A percentile compares a stretch with the other conserved stretches of the same genome.
Evolutionary conservation across 805 yeast genomes (phyloP).

Genomic region (Pichia deserticola): DNA sequence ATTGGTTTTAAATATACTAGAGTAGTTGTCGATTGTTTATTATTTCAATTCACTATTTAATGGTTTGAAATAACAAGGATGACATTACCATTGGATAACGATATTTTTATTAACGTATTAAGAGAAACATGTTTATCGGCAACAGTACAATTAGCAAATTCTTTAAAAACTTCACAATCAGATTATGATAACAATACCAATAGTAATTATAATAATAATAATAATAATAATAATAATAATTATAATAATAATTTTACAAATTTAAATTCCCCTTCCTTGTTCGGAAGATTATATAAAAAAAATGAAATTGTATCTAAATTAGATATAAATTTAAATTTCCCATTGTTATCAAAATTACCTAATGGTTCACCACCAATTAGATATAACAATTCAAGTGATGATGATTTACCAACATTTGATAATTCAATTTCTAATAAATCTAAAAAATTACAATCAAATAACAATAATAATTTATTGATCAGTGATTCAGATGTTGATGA

Average conservation of each 20-base stretch:
- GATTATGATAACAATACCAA: neutral
- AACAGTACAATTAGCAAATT: neutral
- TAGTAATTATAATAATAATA: no score
- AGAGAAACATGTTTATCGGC: constrained; percentile 11
- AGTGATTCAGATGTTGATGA: constrained; percentile 3
- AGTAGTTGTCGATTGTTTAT: no score
- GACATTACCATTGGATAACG: constrained; percentile 15
- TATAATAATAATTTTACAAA: neutral
- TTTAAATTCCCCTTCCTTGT: neutral
- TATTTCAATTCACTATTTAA: no score
- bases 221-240: no score
- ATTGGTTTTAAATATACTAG: no score
- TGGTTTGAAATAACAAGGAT: neutral
- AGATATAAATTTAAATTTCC: constrained; percentile 7
- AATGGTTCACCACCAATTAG: constrained; percentile 10
- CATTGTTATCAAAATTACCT: constrained; percentile 1
- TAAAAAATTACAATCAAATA: no score
- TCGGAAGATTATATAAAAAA: constrained; percentile 2
- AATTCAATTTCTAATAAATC: no score
- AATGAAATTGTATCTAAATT: neutral
- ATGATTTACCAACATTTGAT: neutral
- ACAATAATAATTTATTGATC: neutral
- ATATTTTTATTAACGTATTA: constrained; percentile 11
- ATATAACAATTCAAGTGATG: neutral
- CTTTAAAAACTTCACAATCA: neutral